Base-by-base conservation (phyloP, 768 basidiomycete species). In the Strobilomyces dryophilus region DNA sequence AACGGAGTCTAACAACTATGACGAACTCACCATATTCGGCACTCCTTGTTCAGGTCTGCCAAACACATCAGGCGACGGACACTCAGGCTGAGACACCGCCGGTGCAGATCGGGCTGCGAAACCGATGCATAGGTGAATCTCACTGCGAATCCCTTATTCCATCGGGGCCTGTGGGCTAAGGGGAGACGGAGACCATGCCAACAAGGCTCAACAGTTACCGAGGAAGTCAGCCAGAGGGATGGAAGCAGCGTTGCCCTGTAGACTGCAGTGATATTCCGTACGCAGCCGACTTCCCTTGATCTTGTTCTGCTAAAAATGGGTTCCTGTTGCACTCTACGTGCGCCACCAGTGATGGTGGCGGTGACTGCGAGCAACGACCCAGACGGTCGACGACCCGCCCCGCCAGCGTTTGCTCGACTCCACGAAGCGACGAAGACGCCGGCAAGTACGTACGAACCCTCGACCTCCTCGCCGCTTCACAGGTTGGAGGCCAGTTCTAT, bases 151-250 rank as follows among this genome's bases (percentile, higher is more conserved):
- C 64, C 40, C 51, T 51, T 52, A 46, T 49, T 43, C 41, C 45
- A 31, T n/a, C 48, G 27, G 51, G 8, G 32, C 35, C 37, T n/a
- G n/a, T 24, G 63, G 63, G 56, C 44, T 51, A 45, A 65, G 63
- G 62, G 62, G 4, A 49, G 26, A 42, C 53, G 43, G 45, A 14
- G 55, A 43, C 54, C 50, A 57, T 63, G 58, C 59, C 56, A 61
- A 65, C 62, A 42, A 58, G 56, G 58, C 21, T 36, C 27, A 12
- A 46, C 40, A 21, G 57, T 59, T 52, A 42, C 64, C 58, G 51
- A 43, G 44, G 42, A 51, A 31, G 57, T 45, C 42, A 17, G 29
- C 24, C 24, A 9, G 34, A 32, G 40, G 26, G 37, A 36, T 35
- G 48, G 39, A 48, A 36, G 46, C 46, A 39, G 9, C 43, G 15